Percentiles rank a stretch among this genome's conserved stretches.
Conservation (phyloP, 2,329 filamentous ascomycete genomes). For the Ceratocystis colombiana region DNA sequence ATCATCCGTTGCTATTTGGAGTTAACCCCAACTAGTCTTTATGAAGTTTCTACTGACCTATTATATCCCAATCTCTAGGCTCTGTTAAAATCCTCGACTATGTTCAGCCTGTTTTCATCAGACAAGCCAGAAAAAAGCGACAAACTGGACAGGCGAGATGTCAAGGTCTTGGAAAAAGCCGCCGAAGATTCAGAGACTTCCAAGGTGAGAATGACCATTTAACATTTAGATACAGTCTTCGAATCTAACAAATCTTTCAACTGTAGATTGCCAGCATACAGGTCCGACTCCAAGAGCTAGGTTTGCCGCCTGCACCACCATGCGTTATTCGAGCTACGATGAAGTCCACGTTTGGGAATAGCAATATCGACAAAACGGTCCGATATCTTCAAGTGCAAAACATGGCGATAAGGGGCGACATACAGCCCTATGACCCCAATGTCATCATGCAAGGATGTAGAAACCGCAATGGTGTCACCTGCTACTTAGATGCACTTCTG, state of each 20-base stretch:
- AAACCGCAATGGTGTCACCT: slow-evolving; percentile 81
- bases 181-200: slow-evolving; percentile 41
- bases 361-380: slow-evolving; percentile 63
- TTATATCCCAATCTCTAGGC: background rate
- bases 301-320: slow-evolving; percentile 40
- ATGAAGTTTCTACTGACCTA: background rate
- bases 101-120: slow-evolving; percentile 17
- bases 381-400: slow-evolving; percentile 69
- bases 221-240: background rate
- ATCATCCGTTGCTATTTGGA: background rate
- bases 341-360: slow-evolving; percentile 54
- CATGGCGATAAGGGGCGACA: slow-evolving; percentile 67
- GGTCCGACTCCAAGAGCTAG: slow-evolving; percentile 35
- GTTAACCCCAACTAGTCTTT: background rate
- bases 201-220: slow-evolving; percentile 28
- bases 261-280: slow-evolving; percentile 37
- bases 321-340: slow-evolving; percentile 50
- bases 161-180: slow-evolving; percentile 34
- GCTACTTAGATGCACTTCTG: slow-evolving; percentile 80
- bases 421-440: slow-evolving; percentile 62
- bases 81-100: slow-evolving; percentile 16
- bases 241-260: background rate
- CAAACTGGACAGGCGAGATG: slow-evolving; percentile 14
- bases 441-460: slow-evolving; percentile 71
- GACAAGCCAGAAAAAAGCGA: slow-evolving; percentile 19